These are phyloP conservation scores for Hyaloraphidium curvatum DNA, from an alignment of 192 early-diverging fungal genomes.

Conservation along the genomic window DNA sequence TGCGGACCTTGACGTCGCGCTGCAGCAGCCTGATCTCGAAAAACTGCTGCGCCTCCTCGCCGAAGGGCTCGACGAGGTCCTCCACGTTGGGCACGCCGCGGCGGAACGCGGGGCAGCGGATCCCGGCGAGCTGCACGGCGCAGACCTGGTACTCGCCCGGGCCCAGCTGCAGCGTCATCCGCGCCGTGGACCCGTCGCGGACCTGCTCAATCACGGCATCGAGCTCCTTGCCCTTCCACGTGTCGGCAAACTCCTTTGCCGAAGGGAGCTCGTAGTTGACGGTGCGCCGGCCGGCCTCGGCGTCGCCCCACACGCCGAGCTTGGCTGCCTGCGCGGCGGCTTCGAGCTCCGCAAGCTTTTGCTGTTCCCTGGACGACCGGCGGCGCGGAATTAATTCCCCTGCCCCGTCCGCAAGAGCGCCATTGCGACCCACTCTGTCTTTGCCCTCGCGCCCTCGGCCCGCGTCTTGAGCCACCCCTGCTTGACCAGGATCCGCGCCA, in stretches of 20 bases:
- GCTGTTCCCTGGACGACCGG: conserved; percentile 20
- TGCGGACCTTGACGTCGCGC: conserved; percentile 64
- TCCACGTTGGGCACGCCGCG: conserved; percentile 37
- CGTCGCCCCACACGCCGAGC: conserved; percentile 59
- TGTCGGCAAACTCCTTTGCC: conserved; percentile 47
- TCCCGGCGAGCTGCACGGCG: neutral
- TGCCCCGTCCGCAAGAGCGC: conserved; percentile 11
- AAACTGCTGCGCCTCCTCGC: conserved; percentile 85
- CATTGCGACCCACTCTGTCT: neutral
- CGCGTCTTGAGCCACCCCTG: conserved; percentile 67
- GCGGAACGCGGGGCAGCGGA: neutral
- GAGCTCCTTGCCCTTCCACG: conserved; percentile 60
- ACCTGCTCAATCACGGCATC: conserved; percentile 82
- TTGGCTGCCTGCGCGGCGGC: conserved; percentile 41
- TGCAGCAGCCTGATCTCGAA: conserved; percentile 79
- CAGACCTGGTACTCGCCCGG: neutral
- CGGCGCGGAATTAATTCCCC: conserved; percentile 15
- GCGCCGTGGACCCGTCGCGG: conserved; percentile 44
- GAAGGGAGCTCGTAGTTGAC: conserved; percentile 29
- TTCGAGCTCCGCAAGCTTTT: conserved; percentile 36
- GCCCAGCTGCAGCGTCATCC: neutral
- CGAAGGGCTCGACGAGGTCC: conserved; percentile 68
- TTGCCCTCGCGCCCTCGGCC: neutral
- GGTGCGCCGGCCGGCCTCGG: conserved; percentile 22
- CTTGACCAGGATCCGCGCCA: conserved; percentile 50